Conservation (phyloP, 176 grass and related monocot species). For the Carex littledalei region DNA sequence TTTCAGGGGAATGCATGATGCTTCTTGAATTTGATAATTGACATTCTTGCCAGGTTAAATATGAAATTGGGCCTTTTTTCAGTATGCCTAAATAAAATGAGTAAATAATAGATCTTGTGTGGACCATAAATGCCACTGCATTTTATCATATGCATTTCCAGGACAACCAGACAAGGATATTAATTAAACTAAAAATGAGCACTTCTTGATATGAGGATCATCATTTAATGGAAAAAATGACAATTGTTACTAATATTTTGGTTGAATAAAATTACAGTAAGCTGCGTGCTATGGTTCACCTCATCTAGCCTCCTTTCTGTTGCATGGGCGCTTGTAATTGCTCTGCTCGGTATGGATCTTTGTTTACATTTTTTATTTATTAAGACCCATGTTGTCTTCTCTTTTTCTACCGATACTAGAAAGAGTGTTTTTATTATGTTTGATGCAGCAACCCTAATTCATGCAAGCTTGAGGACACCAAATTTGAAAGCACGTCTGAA, state of each 20-base stretch:
- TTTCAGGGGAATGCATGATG: background rate
- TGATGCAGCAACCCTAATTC: slow-evolving; percentile 57
- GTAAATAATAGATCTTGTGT: background rate
- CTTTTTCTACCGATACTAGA: background rate
- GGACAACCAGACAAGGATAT: background rate
- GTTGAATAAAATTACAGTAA: slow-evolving; percentile 38
- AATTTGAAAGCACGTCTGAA: slow-evolving; percentile 75
- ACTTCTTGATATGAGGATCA: background rate
- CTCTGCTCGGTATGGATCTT: slow-evolving; percentile 43
- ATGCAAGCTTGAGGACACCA: slow-evolving; percentile 66
- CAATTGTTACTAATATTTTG: background rate
- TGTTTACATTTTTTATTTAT: background rate
- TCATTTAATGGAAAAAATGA: background rate
- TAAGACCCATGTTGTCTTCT: background rate
- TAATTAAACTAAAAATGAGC: background rate
- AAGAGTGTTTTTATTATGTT: background rate
- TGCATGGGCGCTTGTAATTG: slow-evolving; percentile 59
- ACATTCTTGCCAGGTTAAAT: background rate
- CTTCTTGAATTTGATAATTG: background rate
- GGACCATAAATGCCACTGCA: background rate
- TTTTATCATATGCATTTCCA: background rate
- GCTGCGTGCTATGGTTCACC: slow-evolving; percentile 57
- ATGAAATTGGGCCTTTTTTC: background rate
- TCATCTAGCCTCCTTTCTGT: slow-evolving; percentile 59
- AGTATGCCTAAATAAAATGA: background rate